Percentiles rank a stretch among this genome's conserved stretches.
phyloP scores from a whole-genome alignment of 306 rosid genomes.

The Begonia loranthoides region DNA sequence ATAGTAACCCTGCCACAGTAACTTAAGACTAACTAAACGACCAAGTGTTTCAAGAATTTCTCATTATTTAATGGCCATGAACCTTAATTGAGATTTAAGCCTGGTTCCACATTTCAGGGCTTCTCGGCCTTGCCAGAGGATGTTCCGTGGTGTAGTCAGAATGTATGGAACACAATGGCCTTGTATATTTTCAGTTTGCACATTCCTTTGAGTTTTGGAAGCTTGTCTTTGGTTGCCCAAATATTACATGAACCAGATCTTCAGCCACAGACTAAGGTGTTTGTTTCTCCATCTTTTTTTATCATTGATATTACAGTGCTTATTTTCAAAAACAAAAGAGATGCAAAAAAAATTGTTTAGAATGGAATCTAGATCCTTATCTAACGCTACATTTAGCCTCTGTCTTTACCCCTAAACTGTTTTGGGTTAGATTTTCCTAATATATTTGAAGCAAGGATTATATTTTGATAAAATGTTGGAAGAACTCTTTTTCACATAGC shows the following conservation, averaged over 20 bases:
- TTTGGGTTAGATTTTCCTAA: background rate
- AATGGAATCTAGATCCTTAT: background rate
- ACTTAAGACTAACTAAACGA: too few relatives aligned
- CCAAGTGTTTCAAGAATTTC: background rate
- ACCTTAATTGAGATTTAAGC: background rate
- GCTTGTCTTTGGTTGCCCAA: conserved; percentile 47
- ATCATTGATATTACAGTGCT: background rate
- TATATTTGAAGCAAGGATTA: too few relatives aligned
- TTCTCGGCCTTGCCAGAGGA: conserved; percentile 40
- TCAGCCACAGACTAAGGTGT: conserved; percentile 59
- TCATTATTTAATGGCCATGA: background rate
- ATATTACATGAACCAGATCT: conserved; percentile 32
- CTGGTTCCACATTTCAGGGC: conserved; percentile 22
- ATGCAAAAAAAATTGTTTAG: too few relatives aligned
- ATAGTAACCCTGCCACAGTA: too few relatives aligned
- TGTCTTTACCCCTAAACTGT: background rate
- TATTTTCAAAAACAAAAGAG: too few relatives aligned
- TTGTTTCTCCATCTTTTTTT: conserved; percentile 5
- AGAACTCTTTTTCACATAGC: too few relatives aligned
- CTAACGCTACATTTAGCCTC: background rate
- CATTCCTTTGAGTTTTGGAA: conserved; percentile 81
- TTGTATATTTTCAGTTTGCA: conserved; percentile 61
- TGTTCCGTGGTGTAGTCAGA: conserved; percentile 47
- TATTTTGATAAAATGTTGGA: too few relatives aligned
- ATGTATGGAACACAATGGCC: conserved; percentile 50